phyloP scores from a whole-genome alignment of 164 flowering plant genomes.

The Tetracentron sinense region DNA sequence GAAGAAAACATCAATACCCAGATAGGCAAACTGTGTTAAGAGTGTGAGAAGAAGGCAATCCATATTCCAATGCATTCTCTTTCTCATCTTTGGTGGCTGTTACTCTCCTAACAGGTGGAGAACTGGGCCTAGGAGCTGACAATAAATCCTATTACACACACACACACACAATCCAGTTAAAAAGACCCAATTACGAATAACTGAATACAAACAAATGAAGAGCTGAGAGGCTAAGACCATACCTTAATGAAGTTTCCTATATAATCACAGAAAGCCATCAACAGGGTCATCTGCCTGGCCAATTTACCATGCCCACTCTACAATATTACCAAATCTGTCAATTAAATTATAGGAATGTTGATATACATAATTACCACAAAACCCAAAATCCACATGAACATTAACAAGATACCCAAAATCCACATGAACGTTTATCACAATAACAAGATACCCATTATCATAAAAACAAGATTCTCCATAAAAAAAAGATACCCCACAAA shows the following conservation, averaged over 20 bases:
- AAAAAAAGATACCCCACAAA: no score
- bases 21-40: slow-evolving; percentile 94
- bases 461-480: no score
- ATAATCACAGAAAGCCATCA: slow-evolving; percentile 97
- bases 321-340: slow-evolving; percentile 20
- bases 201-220: not conserved
- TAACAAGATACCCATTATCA: no score
- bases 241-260: slow-evolving; percentile 85
- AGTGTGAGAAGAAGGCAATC: slow-evolving; percentile 97
- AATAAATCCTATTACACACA: slow-evolving; percentile 60
- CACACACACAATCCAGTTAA: not conserved
- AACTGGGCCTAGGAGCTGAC: slow-evolving; percentile 92
- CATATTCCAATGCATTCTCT: slow-evolving; percentile 94
- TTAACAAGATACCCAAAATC: no score
- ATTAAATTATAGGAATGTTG: not conserved
- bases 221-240: not conserved
- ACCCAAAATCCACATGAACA: not conserved
- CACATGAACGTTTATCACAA: no score
- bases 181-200: not conserved
- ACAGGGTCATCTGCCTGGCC: slow-evolving; percentile 93
- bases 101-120: slow-evolving; percentile 83
- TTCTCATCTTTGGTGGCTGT: slow-evolving; percentile 90
- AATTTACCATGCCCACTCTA: slow-evolving; percentile 96
- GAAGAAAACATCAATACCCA: slow-evolving; percentile 49
- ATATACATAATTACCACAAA: no score